These are phyloP conservation scores for Fusarium compactum DNA, from an alignment of 2,329 filamentous ascomycete species.

Conservation along the genomic window DNA sequence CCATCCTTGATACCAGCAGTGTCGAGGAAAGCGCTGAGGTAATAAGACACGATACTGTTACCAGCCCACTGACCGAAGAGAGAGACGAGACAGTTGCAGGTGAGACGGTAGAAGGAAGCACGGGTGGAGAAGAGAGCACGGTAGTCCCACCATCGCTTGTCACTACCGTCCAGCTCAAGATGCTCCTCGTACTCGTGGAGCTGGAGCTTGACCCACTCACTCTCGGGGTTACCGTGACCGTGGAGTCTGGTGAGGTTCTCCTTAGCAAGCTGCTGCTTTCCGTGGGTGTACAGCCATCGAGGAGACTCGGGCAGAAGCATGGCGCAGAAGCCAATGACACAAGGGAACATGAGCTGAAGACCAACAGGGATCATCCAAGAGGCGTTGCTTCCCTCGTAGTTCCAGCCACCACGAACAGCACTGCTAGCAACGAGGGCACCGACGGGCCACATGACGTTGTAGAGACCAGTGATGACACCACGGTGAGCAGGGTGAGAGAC, in stretches of 20 bases:
- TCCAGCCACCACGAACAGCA: conserved; percentile 57
- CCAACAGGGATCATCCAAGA: conserved; percentile 57
- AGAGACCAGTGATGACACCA: conserved; percentile 67
- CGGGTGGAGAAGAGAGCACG: conserved; percentile 57
- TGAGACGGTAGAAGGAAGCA: conserved; percentile 58
- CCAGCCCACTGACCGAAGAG: conserved; percentile 63
- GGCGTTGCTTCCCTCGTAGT: conserved; percentile 45
- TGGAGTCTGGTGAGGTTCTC: conserved; percentile 55
- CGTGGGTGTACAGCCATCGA: conserved; percentile 56
- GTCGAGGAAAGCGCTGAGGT: conserved; percentile 62
- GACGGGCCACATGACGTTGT: conserved; percentile 60
- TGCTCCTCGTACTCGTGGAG: conserved; percentile 59
- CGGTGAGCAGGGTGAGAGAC: conserved; percentile 61
- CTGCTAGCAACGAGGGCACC: conserved; percentile 62
- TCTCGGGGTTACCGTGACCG: conserved; percentile 56
- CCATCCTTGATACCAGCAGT: conserved; percentile 60
- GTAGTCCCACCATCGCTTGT: conserved; percentile 64
- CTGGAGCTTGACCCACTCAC: conserved; percentile 52
- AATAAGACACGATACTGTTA: conserved; percentile 60
- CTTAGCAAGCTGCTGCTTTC: conserved; percentile 46
- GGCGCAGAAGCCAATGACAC: conserved; percentile 48
- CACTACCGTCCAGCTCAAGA: conserved; percentile 59
- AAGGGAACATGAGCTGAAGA: conserved; percentile 57
- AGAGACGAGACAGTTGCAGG: conserved; percentile 57
- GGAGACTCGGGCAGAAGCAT: conserved; percentile 54